Base-by-base conservation (phyloP, 257 asterid genomes). In the Scutellaria galericulata region DNA sequence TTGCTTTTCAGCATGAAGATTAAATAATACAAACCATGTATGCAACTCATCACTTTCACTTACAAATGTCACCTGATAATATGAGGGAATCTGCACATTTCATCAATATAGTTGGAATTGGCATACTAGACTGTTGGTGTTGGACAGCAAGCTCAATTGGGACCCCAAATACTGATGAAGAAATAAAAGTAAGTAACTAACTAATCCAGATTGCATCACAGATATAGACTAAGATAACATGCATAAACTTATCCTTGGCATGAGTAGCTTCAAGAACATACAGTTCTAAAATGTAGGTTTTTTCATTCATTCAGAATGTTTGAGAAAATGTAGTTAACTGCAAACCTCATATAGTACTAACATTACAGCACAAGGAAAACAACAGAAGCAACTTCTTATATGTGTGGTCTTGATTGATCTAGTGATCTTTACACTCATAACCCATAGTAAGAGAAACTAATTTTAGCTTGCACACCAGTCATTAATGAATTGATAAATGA, bases 71-170 rank as follows among this genome's bases (percentile, higher is more conserved):
- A 89, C 98, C 98, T 87, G 98, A 89, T 82, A 89, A 71, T 76
- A 93, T 88, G 74, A 93, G 96, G 79, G 46, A 79, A 86, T 93
- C 98, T 18, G 92, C 97, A 81, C 96, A 87, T 64, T 84, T 87
- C 86, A 86, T 83, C 84, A 89, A 64, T 75, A 93, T 78, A 75
- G 22, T 81, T 40, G 98, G 98, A 80, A 93, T 72, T n/a, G 86
- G 90, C 64, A 73, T 80, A 66, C 77, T 79, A 64, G 96, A 89
- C 77, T 85, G 86, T 77, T 90, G 98, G 41, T 87, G 87, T 70
- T 86, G 98, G 74, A 90, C 96, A 62, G 90, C 80, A 40, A 76
- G 64, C 84, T 90, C 96, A 69, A 90, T 83, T 72, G 98, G 97
- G 58, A 81, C 90, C 56, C 96, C 97, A 76, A 93, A 90, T 13